Evolutionary conservation across 176 grass and related monocot species (phyloP).

Genomic region (Tillandsia leiboldiana): DNA sequence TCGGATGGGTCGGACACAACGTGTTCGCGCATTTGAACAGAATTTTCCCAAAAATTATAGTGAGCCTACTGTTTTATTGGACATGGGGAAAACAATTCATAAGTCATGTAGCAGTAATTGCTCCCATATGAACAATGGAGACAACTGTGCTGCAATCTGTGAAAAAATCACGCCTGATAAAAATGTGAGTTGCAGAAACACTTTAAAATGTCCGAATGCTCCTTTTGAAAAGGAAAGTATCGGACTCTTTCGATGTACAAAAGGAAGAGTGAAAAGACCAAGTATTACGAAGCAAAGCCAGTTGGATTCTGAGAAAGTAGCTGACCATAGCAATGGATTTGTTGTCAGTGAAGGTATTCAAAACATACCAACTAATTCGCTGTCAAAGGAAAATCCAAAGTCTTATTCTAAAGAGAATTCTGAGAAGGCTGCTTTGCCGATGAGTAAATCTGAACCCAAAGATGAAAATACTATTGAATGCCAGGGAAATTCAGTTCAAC

Average conservation of each 20-base stretch:
- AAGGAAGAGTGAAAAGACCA: conserved; percentile 8
- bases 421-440: conserved; percentile 22
- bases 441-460: conserved; percentile 13
- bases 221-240: not conserved
- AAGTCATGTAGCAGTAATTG: conserved; percentile 38
- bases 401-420: conserved; percentile 30
- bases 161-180: conserved; percentile 22
- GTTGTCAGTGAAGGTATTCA: conserved; percentile 15
- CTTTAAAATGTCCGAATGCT: conserved; percentile 15
- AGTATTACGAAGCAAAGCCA: conserved; percentile 18
- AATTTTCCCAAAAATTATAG: conserved; percentile 19
- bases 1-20: conserved; percentile 67
- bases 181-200: conserved; percentile 17
- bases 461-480: conserved; percentile 12
- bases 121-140: conserved; percentile 19
- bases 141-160: conserved; percentile 20
- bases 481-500: conserved; percentile 30
- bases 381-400: conserved; percentile 4
- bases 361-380: conserved; percentile 26
- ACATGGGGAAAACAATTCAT: conserved; percentile 22
- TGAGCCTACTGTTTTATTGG: conserved; percentile 30
- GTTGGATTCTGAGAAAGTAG: conserved; percentile 25
- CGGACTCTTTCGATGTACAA: conserved; percentile 6
- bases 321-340: not conserved
- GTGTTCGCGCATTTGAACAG: conserved; percentile 69